Evolutionary conservation across 306 rosid genomes (phyloP).

Genomic region (Styphnolobium japonicum): DNA sequence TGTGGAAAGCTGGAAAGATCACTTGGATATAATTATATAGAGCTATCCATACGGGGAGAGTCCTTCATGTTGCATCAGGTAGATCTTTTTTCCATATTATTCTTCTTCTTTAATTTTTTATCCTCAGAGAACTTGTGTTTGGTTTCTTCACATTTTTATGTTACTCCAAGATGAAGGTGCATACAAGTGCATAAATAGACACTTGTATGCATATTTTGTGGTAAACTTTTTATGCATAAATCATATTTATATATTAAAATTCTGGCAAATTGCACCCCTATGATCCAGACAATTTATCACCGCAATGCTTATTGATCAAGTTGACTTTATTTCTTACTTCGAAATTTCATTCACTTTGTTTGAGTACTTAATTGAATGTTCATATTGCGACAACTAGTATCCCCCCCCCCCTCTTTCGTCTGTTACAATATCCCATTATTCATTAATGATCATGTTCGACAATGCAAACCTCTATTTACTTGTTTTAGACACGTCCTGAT

Average conservation of each 20-base stretch:
- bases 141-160: neutral
- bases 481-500: constrained; percentile 5
- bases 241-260: neutral
- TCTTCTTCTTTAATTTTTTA: neutral
- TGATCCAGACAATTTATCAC: neutral
- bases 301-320: neutral
- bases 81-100: constrained; percentile 21
- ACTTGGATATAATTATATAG: constrained; percentile 47
- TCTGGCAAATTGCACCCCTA: neutral
- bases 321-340: neutral
- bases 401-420: too few relatives aligned
- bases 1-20: constrained; percentile 74
- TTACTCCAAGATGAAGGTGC: neutral
- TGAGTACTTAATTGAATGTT: neutral
- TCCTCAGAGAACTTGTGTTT: neutral
- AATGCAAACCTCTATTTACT: neutral
- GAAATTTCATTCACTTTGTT: neutral
- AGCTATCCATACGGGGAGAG: constrained; percentile 85
- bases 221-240: neutral
- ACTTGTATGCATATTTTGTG: constrained; percentile 1
- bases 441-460: neutral
- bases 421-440: neutral
- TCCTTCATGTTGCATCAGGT: constrained; percentile 98
- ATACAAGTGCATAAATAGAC: neutral
- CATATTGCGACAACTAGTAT: neutral